Percentiles rank a stretch among this genome's conserved stretches.
Evolutionary conservation across 495 filamentous ascomycete genomes (phyloP).

Genomic region (Xylaria grammica): DNA sequence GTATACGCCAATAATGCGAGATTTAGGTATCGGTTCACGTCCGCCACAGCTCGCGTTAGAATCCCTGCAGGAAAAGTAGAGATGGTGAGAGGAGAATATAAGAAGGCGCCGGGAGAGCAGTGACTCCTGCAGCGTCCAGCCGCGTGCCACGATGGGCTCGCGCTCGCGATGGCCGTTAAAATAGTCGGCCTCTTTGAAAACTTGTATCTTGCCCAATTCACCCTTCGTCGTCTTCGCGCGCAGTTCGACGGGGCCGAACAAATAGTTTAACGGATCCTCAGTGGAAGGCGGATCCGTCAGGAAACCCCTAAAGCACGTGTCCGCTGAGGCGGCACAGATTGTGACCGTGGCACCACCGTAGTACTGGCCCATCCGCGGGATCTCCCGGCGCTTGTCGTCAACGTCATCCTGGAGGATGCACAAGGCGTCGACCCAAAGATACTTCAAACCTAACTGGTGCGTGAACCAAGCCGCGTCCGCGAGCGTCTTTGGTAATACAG

Average conservation of each 20-base stretch:
- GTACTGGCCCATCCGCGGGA: slow-evolving; percentile 32
- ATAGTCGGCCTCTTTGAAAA: slow-evolving; percentile 11
- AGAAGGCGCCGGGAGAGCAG: slow-evolving; percentile 31
- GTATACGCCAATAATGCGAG: slow-evolving; percentile 19
- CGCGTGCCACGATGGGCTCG: slow-evolving; percentile 26
- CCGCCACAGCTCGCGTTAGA: slow-evolving; percentile 28
- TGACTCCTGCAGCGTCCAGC: slow-evolving; percentile 36
- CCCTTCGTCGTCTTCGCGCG: slow-evolving; percentile 17
- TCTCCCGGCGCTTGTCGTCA: slow-evolving; percentile 32
- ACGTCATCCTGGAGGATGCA: slow-evolving; percentile 38
- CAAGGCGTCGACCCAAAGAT: slow-evolving; percentile 39
- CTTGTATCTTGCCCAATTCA: slow-evolving; percentile 18
- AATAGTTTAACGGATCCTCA: slow-evolving; percentile 16
- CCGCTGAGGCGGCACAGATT: slow-evolving; percentile 29
- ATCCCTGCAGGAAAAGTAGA: slow-evolving; percentile 27
- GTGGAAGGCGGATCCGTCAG: slow-evolving; percentile 11
- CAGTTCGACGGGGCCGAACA: slow-evolving; percentile 23
- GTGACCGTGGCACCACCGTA: slow-evolving; percentile 29
- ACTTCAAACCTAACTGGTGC: slow-evolving; percentile 27
- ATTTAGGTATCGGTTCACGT: slow-evolving; percentile 11
- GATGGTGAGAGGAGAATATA: slow-evolving; percentile 27
- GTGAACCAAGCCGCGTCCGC: slow-evolving; percentile 29
- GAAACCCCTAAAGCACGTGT: slow-evolving; percentile 25
- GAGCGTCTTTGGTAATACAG: slow-evolving; percentile 23
- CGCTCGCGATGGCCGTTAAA: slow-evolving; percentile 11